A percentile compares a stretch with the other conserved stretches of the same genome.
Evolutionary conservation across 2,329 filamentous ascomycete species (phyloP).

Genomic region (Ophiostoma piceae): DNA sequence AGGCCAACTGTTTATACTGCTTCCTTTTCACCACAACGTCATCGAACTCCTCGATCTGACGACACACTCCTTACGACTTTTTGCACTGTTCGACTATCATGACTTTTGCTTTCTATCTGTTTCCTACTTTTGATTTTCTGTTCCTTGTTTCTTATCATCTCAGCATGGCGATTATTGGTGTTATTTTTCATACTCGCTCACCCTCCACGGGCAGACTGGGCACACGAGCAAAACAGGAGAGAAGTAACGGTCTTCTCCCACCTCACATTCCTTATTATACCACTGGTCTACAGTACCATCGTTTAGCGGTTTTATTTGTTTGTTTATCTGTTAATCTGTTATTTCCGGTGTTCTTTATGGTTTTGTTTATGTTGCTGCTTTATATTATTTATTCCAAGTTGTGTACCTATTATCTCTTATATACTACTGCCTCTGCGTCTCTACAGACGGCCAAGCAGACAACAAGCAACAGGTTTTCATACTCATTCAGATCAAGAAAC

Average conservation of each 20-base stretch:
- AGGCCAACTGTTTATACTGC: not conserved
- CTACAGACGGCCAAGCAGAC: constrained; percentile 12
- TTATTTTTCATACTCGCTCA: not conserved
- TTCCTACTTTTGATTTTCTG: not conserved
- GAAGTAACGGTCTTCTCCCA: constrained; percentile 11
- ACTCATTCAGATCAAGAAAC: not conserved
- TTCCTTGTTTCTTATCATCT: constrained; percentile 17
- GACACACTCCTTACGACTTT: not conserved
- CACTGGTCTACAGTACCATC: not conserved
- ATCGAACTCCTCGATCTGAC: not conserved
- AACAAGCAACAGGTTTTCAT: not conserved
- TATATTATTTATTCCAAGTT: not conserved
- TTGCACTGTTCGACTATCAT: constrained; percentile 6
- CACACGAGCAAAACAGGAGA: constrained; percentile 9
- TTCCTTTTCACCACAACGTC: constrained; percentile 9
- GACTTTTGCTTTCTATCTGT: not conserved
- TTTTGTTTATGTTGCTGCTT: not conserved
- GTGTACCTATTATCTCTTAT: constrained; percentile 9
- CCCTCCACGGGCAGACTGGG: not conserved
- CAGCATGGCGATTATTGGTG: constrained; percentile 18
- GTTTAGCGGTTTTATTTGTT: constrained; percentile 12
- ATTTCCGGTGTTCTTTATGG: constrained; percentile 13
- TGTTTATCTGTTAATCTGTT: not conserved
- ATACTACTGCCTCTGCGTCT: constrained; percentile 11
- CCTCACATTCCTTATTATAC: constrained; percentile 16